Base-by-base conservation (phyloP, 352 stramenopile genomes). In the Phytophthora pini region DNA sequence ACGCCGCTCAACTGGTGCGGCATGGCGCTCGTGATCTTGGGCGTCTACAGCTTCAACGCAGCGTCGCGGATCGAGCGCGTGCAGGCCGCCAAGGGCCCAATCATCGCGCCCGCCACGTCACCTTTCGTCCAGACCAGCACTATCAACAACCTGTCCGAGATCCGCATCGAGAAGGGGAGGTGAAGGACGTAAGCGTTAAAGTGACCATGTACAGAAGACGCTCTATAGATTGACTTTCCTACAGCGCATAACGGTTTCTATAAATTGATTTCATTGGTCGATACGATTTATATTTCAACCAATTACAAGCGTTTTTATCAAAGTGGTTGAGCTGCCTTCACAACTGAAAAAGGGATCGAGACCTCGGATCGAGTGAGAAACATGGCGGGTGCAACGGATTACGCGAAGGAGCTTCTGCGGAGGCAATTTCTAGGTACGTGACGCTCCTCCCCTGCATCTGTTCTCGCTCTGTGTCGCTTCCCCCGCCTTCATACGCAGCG, bases 31-130 rank as follows among this genome's bases (percentile, higher is more conserved):
- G 90, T 98, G 32, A 87, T 97, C 67, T 68, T 80, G 4, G 92
- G 92, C 26, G 90, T 97, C n/a, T 96, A 94, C 61, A 63, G 89
- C 11, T 98, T 97, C 73, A 97, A 94, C 64, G 41, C 55, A 1
- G 82, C 84, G 22, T 88, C 81, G 3, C 75, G 86, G n/a, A 62
- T 90, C 34, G 82, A 94, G 59, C 77, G 79, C 48, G 72, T 65
- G n/a, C 41, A 64, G 7, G 60, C 69, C 11, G 51, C 53, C 34
- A 76, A 74, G 15, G 71, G 61, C 0, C 60, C 64, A n/a, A 43
- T 67, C 36, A 76, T 87, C 20, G 75, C 71, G 6, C 70, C 77
- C 8, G 67, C 57, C 10, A 12, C 27, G 27, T 65, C 63, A 10
- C 45, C 52, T 15, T 70, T 68, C n/a, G 71, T 92, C 34, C 52